A percentile compares a stretch with the other conserved stretches of the same genome.
These are phyloP conservation scores for Backusella australiensis DNA, from an alignment of 192 early-diverging fungal species.

Conservation along the genomic window DNA sequence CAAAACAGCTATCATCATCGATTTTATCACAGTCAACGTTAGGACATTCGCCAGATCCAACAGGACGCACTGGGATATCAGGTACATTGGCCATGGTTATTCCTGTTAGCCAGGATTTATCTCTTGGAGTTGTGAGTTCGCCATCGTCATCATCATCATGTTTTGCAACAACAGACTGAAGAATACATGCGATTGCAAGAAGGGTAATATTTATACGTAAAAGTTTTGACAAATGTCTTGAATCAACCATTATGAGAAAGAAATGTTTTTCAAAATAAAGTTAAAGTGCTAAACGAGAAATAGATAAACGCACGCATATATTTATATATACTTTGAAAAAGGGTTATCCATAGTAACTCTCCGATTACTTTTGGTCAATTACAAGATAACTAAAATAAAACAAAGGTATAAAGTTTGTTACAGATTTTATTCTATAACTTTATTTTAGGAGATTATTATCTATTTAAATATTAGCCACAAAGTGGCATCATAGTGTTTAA, in stretches of 20 bases:
- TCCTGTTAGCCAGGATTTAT: background rate
- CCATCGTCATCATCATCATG: background rate
- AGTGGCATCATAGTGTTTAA: background rate
- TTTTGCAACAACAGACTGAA: background rate
- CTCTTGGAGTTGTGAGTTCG: background rate
- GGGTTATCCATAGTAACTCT: background rate
- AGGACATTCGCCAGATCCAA: constrained; percentile 28
- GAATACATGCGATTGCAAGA: background rate
- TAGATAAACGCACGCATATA: background rate
- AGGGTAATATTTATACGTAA: background rate
- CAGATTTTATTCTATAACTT: background rate
- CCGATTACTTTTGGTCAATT: background rate
- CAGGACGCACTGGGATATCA: constrained; percentile 12
- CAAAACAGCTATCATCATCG: constrained; percentile 31
- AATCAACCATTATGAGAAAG: background rate
- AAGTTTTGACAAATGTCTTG: background rate
- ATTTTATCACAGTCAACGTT: constrained; percentile 25
- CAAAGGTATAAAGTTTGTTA: background rate
- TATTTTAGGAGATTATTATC: background rate
- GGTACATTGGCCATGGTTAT: background rate
- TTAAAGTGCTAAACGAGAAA: background rate
- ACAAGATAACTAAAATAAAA: background rate
- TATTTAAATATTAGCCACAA: background rate
- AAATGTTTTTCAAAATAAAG: background rate
- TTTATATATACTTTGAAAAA: background rate